phyloP scores from a whole-genome alignment of 768 basidiomycete species.

The Psilocybe azurescens region DNA sequence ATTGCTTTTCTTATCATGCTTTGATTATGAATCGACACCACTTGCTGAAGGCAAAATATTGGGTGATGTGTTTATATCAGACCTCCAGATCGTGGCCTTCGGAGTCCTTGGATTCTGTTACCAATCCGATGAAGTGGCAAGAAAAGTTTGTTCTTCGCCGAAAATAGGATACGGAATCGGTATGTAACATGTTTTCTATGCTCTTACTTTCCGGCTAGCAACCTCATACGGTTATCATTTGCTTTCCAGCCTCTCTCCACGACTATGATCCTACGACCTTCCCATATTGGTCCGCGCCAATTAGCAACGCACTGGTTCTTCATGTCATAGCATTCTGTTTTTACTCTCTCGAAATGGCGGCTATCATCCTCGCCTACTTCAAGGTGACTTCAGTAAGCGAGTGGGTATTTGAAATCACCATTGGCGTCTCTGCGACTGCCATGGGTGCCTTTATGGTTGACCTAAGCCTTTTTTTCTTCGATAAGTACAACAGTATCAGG shows the following conservation, averaged over 20 bases:
- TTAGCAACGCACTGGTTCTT: neutral
- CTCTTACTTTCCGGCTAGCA: neutral
- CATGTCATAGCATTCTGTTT: neutral
- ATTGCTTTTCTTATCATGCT: slow-evolving; percentile 8
- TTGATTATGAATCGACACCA: slow-evolving; percentile 14
- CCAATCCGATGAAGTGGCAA: neutral
- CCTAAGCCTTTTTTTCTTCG: slow-evolving; percentile 3
- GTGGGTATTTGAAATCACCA: slow-evolving; percentile 1
- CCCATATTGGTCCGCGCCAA: neutral
- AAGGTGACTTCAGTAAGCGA: neutral
- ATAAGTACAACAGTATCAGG: neutral
- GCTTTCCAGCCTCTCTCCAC: neutral
- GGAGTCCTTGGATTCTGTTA: slow-evolving; percentile 17
- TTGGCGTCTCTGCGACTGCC: neutral
- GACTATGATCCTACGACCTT: neutral
- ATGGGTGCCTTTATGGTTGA: neutral
- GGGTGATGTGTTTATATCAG: neutral
- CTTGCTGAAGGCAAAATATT: slow-evolving; percentile 8
- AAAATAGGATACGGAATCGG: slow-evolving; percentile 10
- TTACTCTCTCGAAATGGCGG: neutral
- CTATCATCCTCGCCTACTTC: neutral
- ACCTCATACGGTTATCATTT: neutral
- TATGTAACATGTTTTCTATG: neutral
- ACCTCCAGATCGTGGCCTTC: slow-evolving; percentile 3
- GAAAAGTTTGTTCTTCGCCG: slow-evolving; percentile 3